Evolutionary conservation across 352 stramenopile genomes (phyloP).

Genomic region (Phytophthora foliorum): DNA sequence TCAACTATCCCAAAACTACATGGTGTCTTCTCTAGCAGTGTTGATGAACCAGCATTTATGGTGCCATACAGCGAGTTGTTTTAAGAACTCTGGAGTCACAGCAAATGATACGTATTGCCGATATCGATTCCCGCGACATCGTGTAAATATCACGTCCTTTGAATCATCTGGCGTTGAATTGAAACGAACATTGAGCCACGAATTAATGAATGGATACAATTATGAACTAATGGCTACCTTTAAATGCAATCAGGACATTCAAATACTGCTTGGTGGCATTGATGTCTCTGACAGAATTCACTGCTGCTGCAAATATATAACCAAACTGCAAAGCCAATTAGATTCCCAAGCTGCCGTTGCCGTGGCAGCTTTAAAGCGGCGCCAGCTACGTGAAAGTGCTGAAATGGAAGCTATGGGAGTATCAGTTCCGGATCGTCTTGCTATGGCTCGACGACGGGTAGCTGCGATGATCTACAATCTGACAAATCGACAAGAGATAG

Average conservation of each 20-base stretch:
- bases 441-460: background rate
- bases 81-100: background rate
- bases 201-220: constrained; percentile 9
- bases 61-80: background rate
- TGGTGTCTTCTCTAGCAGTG: too few relatives aligned
- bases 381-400: background rate
- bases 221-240: background rate
- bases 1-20: background rate
- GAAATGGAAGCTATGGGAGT: background rate
- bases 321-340: background rate
- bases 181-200: background rate
- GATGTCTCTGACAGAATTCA: background rate
- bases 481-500: background rate
- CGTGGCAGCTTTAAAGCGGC: background rate
- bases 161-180: background rate
- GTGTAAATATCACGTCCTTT: background rate
- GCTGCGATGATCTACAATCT: background rate
- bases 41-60: background rate
- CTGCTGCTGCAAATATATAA: background rate
- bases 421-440: background rate
- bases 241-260: background rate
- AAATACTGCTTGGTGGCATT: background rate
- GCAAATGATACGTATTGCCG: background rate
- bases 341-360: background rate
- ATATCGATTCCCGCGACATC: background rate